These are phyloP conservation scores for Camellia oleifera DNA, from an alignment of 179 eudicot genomes.

Conservation along the genomic window DNA sequence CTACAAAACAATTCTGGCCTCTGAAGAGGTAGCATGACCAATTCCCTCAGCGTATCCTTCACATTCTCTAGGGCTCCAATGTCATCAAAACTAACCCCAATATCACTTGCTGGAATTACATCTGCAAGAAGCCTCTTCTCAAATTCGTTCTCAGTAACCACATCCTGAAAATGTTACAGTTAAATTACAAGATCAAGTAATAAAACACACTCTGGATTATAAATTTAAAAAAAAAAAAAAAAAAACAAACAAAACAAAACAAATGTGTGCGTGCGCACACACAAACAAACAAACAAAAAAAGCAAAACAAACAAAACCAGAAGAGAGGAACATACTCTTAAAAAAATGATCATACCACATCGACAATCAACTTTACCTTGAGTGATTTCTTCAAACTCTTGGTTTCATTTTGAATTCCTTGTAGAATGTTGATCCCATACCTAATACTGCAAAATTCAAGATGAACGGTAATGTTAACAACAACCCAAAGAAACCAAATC, in stretches of 20 bases:
- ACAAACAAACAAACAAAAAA: background rate
- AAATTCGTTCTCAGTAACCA: conserved; percentile 86
- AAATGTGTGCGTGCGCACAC: no score
- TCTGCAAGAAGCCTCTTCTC: conserved; percentile 85
- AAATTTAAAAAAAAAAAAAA: background rate
- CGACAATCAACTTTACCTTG: conserved; percentile 45
- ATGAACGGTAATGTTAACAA: conserved; percentile 7
- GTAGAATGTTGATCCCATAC: conserved; percentile 65
- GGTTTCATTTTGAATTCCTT: conserved; percentile 71
- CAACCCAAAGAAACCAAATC: background rate
- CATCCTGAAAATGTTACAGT: conserved; percentile 48
- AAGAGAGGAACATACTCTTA: background rate
- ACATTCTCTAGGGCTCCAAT: conserved; percentile 91
- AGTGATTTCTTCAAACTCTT: conserved; percentile 78
- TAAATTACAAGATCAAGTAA: conserved; percentile 5
- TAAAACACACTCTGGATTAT: background rate
- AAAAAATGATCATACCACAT: background rate
- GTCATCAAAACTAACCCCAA: conserved; percentile 88
- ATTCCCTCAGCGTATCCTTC: conserved; percentile 77
- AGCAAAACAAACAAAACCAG: background rate
- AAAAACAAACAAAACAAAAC: background rate
- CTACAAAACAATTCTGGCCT: conserved; percentile 85
- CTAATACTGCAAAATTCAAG: conserved; percentile 50
- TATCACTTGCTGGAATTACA: conserved; percentile 86
- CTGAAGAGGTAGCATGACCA: conserved; percentile 93